Percentiles rank a stretch among this genome's conserved stretches.
These are phyloP conservation scores for Avena eriantha DNA, from an alignment of 176 grass and related monocot species.

Conservation along the genomic window DNA sequence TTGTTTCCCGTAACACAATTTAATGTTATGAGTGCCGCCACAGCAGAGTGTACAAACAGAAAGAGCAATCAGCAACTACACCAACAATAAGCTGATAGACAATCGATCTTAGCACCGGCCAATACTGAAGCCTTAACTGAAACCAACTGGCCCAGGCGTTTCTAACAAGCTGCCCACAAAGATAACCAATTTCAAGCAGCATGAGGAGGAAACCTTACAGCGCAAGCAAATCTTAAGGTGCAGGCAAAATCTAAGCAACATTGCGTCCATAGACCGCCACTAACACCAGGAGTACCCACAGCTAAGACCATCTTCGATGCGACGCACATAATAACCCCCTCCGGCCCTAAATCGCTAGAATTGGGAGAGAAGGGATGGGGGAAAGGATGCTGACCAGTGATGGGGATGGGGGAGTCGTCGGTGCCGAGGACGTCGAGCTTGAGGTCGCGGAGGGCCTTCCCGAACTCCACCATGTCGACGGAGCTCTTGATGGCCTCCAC, in stretches of 20 bases:
- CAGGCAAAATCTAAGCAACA: neutral
- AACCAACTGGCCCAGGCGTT: neutral
- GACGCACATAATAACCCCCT: neutral
- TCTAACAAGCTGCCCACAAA: neutral
- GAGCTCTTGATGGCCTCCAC: conserved; percentile 5
- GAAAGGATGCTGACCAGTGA: conserved; percentile 52
- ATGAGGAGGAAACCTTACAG: conserved; percentile 9
- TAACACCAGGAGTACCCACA: neutral
- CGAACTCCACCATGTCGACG: conserved; percentile 47
- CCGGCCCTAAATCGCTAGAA: neutral
- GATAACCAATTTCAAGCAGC: neutral
- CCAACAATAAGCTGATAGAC: neutral
- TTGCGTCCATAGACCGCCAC: neutral
- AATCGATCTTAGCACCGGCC: neutral
- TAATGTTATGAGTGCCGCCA: neutral
- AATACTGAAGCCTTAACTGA: conserved; percentile 8
- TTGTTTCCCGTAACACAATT: neutral
- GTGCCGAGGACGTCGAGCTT: conserved; percentile 88
- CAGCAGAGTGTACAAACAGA: neutral
- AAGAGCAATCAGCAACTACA: neutral
- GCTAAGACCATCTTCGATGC: neutral
- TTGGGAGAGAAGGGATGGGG: neutral
- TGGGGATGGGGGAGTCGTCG: conserved; percentile 72
- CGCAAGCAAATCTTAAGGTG: neutral
- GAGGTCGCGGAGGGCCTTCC: conserved; percentile 63